Percentiles rank a stretch among this genome's conserved stretches.
Conservation (phyloP, 2,329 filamentous ascomycete genomes). For the Diaporthe nobilis region DNA sequence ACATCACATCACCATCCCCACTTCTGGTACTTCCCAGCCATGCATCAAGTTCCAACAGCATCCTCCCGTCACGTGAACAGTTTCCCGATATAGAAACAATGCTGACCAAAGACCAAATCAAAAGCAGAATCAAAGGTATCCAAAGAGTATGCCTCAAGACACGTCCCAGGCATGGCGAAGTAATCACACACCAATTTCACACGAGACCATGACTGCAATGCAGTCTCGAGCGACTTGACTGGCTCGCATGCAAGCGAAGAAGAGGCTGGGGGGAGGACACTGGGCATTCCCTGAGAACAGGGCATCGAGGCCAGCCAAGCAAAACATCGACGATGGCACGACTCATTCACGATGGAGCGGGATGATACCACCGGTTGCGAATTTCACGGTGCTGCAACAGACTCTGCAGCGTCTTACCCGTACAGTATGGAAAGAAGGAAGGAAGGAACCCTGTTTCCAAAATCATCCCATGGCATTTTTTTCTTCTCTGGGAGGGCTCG, state of each 20-base stretch:
- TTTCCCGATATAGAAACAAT: background rate
- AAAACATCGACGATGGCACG: constrained; percentile 27
- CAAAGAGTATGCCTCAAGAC: constrained; percentile 31
- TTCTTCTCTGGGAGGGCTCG: background rate
- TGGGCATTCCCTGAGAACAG: background rate
- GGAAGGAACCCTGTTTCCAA: background rate
- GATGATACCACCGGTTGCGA: constrained; percentile 16
- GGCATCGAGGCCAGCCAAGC: background rate
- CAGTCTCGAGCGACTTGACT: background rate
- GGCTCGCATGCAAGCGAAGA: background rate
- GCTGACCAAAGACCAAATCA: background rate
- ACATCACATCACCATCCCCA: constrained; percentile 12
- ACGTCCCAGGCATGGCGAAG: constrained; percentile 21
- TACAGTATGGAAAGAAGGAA: background rate
- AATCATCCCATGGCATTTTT: background rate
- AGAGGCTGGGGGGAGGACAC: too few relatives aligned
- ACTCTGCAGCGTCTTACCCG: background rate
- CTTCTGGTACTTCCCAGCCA: background rate
- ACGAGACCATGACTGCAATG: background rate
- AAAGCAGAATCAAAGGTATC: constrained; percentile 29
- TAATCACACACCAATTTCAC: background rate
- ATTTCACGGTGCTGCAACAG: background rate
- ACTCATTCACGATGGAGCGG: constrained; percentile 27
- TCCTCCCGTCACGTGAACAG: constrained; percentile 1
- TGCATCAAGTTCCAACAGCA: constrained; percentile 8